These are phyloP conservation scores for Coccomyxa sp. DNA, from an alignment of 139 green algal genomes.

Conservation along the genomic window DNA sequence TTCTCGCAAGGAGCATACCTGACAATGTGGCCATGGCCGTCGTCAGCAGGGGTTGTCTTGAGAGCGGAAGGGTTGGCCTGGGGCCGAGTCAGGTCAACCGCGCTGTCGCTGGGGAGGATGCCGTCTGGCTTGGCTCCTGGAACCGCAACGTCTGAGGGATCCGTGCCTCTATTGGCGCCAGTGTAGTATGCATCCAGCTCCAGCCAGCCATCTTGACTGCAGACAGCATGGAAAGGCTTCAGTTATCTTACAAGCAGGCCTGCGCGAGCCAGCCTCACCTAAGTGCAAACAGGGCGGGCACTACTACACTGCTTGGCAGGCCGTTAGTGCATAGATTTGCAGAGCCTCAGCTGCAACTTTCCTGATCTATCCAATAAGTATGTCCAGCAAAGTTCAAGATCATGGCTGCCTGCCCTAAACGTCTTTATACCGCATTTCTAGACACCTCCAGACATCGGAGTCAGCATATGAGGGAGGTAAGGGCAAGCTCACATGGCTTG, in stretches of 20 bases:
- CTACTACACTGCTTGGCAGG: no score
- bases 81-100: not conserved
- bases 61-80: not conserved
- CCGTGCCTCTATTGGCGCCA: not conserved
- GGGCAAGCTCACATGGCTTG: not conserved
- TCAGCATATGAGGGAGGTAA: no score
- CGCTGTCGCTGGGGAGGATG: not conserved
- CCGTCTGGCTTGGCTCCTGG: not conserved
- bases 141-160: not conserved
- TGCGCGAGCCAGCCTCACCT: no score
- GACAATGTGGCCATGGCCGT: not conserved
- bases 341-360: no score
- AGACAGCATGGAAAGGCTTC: not conserved
- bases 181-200: conserved; percentile 15
- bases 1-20: no score
- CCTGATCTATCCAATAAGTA: no score
- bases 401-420: no score
- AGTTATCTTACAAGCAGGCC: conserved; percentile 6
- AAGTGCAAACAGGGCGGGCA: no score
- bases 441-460: no score
- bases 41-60: not conserved
- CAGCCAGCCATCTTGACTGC: conserved; percentile 1
- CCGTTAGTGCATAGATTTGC: no score
- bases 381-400: no score
- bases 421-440: no score